These are phyloP conservation scores for Exsudoporus floridanus DNA, from an alignment of 1,284 basidiomycete genomes.

Conservation along the genomic window DNA sequence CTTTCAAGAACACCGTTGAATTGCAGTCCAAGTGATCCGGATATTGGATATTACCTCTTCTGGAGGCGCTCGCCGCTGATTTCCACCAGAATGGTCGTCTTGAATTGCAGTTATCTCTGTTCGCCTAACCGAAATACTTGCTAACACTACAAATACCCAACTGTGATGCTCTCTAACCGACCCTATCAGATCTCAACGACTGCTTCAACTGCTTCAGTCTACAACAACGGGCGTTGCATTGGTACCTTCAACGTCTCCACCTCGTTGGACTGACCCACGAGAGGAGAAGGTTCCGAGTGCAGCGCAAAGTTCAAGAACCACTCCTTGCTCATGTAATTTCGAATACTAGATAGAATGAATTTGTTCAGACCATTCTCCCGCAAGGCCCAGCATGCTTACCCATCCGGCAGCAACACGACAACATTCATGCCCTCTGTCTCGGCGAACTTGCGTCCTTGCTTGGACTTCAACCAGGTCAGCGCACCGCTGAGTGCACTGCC, in stretches of 20 bases:
- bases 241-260: neutral
- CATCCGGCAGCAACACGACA: conserved; percentile 87
- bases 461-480: conserved; percentile 72
- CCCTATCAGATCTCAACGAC: neutral
- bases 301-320: conserved; percentile 77
- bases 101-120: neutral
- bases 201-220: neutral
- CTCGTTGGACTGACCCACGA: conserved; percentile 37
- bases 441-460: conserved; percentile 68
- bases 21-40: conserved; percentile 46
- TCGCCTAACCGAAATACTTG: neutral
- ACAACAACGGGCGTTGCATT: conserved; percentile 11
- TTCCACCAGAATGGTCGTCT: neutral
- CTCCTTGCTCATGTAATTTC: conserved; percentile 95
- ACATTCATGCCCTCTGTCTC: conserved; percentile 79
- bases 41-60: neutral
- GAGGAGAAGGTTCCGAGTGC: conserved; percentile 50
- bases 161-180: neutral
- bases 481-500: conserved; percentile 84
- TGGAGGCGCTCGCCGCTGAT: neutral
- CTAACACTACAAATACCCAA: neutral
- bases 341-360: conserved; percentile 56
- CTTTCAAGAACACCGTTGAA: conserved; percentile 93
- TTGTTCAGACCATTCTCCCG: neutral
- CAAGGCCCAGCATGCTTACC: conserved; percentile 49